Percentiles rank a stretch among this genome's conserved stretches.
Evolutionary conservation across 495 filamentous ascomycete genomes (phyloP).

Genomic region (Penicillium longicatenatum): DNA sequence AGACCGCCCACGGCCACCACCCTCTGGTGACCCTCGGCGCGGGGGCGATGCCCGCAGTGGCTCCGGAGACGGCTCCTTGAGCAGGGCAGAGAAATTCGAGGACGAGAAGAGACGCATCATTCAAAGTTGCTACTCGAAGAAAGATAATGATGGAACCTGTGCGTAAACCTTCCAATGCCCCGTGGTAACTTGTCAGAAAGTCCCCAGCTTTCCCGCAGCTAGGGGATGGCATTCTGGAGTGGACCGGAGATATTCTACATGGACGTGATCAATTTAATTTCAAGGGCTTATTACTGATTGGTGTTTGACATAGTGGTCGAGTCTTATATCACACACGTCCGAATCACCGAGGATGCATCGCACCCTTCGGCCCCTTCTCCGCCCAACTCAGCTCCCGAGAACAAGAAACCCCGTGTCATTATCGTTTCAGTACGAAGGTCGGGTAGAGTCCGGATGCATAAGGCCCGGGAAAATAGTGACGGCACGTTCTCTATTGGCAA

Average conservation of each 20-base stretch:
- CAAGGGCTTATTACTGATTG: slow-evolving; percentile 16
- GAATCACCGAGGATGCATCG: slow-evolving; percentile 78
- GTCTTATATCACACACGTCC: slow-evolving; percentile 97
- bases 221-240: slow-evolving; percentile 11
- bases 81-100: slow-evolving; percentile 86
- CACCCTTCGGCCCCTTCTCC: slow-evolving; percentile 87
- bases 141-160: slow-evolving; percentile 80
- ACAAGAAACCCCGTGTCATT: slow-evolving; percentile 88
- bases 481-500: slow-evolving; percentile 96
- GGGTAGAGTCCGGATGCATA: slow-evolving; percentile 91
- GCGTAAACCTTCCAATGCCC: slow-evolving; percentile 36
- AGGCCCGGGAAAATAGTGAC: slow-evolving; percentile 92
- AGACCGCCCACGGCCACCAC: slow-evolving; percentile 37
- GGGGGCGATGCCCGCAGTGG: slow-evolving; percentile 38
- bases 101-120: slow-evolving; percentile 94
- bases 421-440: slow-evolving; percentile 91
- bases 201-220: neutral
- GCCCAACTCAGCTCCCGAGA: slow-evolving; percentile 63
- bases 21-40: slow-evolving; percentile 32
- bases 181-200: neutral
- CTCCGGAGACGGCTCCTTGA: slow-evolving; percentile 45
- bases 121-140: slow-evolving; percentile 87
- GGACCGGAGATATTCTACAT: neutral
- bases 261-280: neutral
- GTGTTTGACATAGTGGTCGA: slow-evolving; percentile 64